These are phyloP conservation scores for Murraya paniculata DNA, from an alignment of 345 rosid genomes.

Conservation along the genomic window DNA sequence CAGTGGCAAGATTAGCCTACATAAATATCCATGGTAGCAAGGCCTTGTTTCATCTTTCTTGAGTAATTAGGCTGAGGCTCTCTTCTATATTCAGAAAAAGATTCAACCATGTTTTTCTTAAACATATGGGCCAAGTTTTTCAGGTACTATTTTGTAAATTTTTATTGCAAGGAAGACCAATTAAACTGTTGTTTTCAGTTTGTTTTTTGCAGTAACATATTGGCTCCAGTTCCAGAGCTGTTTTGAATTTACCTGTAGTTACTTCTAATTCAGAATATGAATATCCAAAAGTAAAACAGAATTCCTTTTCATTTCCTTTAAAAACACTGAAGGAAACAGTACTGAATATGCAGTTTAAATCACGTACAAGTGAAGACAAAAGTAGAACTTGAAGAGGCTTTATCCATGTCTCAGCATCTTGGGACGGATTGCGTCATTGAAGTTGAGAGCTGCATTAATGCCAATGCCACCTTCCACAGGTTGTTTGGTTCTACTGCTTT, in stretches of 20 bases:
- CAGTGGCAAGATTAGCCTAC: neutral
- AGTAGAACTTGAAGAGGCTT: conserved; percentile 66
- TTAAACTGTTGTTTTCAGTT: neutral
- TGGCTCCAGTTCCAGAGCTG: neutral
- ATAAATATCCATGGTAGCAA: neutral
- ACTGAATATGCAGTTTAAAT: conserved; percentile 52
- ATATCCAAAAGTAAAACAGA: neutral
- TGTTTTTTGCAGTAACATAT: neutral
- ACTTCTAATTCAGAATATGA: neutral
- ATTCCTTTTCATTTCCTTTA: neutral
- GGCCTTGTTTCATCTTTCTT: neutral
- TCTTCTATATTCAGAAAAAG: neutral
- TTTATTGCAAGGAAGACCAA: neutral
- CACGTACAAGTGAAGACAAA: conserved; percentile 71
- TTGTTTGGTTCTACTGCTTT: conserved; percentile 23
- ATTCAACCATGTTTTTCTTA: neutral
- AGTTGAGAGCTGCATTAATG: conserved; percentile 72
- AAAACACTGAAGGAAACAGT: conserved; percentile 8
- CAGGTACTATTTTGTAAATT: neutral
- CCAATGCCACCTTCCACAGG: conserved; percentile 82
- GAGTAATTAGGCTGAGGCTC: neutral
- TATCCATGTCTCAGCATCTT: conserved; percentile 43
- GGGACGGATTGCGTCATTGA: conserved; percentile 67
- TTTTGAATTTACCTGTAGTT: neutral
- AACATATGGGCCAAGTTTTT: neutral